These are phyloP conservation scores for Colletotrichum tanaceti DNA, from an alignment of 2,329 filamentous ascomycete genomes.

Conservation along the genomic window DNA sequence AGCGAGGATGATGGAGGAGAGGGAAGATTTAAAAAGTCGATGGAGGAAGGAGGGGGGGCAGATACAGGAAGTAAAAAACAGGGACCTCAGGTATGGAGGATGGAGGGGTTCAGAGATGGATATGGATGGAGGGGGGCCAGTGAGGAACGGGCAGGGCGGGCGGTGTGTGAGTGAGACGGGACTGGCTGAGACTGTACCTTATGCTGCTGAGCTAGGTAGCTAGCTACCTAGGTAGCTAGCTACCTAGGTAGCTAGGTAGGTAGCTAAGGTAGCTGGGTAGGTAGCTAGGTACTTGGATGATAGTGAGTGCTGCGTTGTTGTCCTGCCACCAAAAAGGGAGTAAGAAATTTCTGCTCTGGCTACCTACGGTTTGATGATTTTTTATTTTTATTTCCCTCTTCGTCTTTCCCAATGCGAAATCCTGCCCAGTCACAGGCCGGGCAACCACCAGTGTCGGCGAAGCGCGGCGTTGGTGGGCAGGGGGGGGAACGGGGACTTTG, in stretches of 20 bases:
- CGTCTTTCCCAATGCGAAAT: constrained; percentile 5
- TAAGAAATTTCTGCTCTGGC: constrained; percentile 40
- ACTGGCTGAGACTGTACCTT: neutral
- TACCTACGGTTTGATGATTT: neutral
- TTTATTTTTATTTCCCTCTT: neutral
- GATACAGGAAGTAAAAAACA: constrained; percentile 21
- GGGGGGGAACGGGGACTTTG: constrained; percentile 10
- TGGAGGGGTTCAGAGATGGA: constrained; percentile 14
- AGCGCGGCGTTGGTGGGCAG: constrained; percentile 1
- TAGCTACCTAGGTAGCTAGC: no score
- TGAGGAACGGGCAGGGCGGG: constrained; percentile 17
- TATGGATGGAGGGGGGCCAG: no score
- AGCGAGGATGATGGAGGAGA: constrained; percentile 38
- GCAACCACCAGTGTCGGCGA: constrained; percentile 18
- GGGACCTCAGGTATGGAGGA: constrained; percentile 6
- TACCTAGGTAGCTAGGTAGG: no score
- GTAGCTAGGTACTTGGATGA: no score
- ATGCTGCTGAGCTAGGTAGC: no score
- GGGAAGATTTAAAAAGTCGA: constrained; percentile 37
- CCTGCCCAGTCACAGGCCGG: constrained; percentile 1
- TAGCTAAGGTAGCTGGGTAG: no score
- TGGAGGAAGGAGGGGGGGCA: constrained; percentile 32
- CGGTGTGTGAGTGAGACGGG: constrained; percentile 5
- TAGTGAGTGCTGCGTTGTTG: neutral
- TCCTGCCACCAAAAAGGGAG: constrained; percentile 4